A percentile compares a stretch with the other conserved stretches of the same genome.
Conservation (phyloP, 192 early-diverging fungal species). For the Chytriomyces sp. region DNA sequence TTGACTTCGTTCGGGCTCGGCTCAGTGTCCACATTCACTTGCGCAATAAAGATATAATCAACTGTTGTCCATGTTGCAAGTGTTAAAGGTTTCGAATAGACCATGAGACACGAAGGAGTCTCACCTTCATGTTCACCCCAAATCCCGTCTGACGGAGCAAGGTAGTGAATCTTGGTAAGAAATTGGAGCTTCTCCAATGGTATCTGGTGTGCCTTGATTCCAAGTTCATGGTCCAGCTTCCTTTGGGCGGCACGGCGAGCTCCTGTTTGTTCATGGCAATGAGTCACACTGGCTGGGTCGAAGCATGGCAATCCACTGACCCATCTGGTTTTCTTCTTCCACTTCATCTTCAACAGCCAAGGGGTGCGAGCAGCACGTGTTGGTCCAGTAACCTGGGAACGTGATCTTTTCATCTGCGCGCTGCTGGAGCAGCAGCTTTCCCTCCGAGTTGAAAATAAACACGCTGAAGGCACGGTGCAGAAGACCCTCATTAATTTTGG, state of each 20-base stretch:
- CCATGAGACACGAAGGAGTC: constrained; percentile 18
- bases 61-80: constrained; percentile 45
- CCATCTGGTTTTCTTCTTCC: constrained; percentile 73
- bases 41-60: constrained; percentile 92
- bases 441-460: constrained; percentile 89
- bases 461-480: constrained; percentile 97
- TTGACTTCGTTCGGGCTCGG: constrained; percentile 92
- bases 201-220: constrained; percentile 73
- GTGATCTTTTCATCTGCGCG: constrained; percentile 97
- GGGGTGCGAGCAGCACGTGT: constrained; percentile 99
- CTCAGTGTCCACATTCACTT: constrained; percentile 73
- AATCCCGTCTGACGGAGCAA: constrained; percentile 90
- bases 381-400: constrained; percentile 95
- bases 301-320: too few relatives aligned
- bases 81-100: background rate
- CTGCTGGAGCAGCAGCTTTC: constrained; percentile 91
- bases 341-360: constrained; percentile 78
- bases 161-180: constrained; percentile 94
- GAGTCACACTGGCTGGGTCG: too few relatives aligned
- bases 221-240: constrained; percentile 95
- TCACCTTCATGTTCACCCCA: constrained; percentile 98
- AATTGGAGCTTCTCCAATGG: constrained; percentile 83
- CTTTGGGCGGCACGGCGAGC: constrained; percentile 87
- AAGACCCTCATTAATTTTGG: constrained; percentile 84
- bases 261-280: constrained; percentile 47